Base-by-base conservation (phyloP, 176 grass and related monocot species). In the Bromus sterilis region DNA sequence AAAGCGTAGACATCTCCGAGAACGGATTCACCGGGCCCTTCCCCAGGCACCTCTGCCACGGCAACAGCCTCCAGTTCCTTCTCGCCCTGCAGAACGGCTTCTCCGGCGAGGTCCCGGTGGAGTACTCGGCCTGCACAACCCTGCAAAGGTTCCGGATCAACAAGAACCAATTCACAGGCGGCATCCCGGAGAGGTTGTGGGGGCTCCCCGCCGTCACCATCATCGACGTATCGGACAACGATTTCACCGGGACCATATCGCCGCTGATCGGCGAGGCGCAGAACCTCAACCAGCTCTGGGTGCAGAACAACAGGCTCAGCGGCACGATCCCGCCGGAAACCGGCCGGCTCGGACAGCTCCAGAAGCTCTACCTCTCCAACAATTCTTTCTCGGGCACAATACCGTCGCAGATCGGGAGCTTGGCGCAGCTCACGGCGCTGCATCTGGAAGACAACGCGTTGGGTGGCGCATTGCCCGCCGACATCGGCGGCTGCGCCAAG, bases 31-130 rank as follows among this genome's bases (percentile, higher is more conserved):
- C 81, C 1, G 92, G 94, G 9, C 46, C 73, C 7, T 92, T 97
- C 67, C 94, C 94, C 18, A 87, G 79, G 82, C 79, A 84, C 73
- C 46, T 97, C 11, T 97, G 94, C 78, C 21, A 72, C 9, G 78
- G 87, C 18, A 88, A 68, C 24, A 84, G 62, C 24, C 84, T 97
- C 35, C 43, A 67, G 21, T 92, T 39, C 42, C 88, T 97, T 13
- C 88, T 97, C 5, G 86, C 92, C 3, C 85, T 97, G 5, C 80
- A 97, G 70, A 97, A 97, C 35, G 85, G 85, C 72, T 97, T 97
- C 85, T 87, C 89, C 57, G 92, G 94, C 28, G 49, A 78, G 75
- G 78, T 97, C 30, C 94, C 94, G 4, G 25, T 21, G 20, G 91
- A 89, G 46, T 97, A 97, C 56, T 29, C 90, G 11, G 57, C 80